Conservation (phyloP, 2,329 filamentous ascomycete genomes). For the Cryphonectria radicalis region DNA sequence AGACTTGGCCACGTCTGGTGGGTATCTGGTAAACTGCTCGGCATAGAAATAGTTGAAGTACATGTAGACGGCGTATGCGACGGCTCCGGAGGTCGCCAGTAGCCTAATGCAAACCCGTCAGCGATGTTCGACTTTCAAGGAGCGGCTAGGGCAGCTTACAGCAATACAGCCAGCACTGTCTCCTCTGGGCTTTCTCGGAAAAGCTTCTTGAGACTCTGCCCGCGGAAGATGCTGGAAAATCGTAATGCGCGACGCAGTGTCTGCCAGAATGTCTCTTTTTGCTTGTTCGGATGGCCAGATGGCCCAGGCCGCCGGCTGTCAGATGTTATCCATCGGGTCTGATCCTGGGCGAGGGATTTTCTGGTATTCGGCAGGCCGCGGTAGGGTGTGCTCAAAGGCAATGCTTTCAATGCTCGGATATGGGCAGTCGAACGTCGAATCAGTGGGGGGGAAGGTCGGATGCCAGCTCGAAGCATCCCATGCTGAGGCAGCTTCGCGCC, state of each 20-base stretch:
- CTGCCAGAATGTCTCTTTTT: conserved; percentile 9
- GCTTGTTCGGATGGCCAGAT: conserved; percentile 12
- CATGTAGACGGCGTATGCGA: conserved; percentile 45
- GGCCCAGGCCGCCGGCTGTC: conserved; percentile 1
- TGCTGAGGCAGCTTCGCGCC: conserved; percentile 21
- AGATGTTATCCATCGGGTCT: conserved; percentile 19
- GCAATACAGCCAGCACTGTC: conserved; percentile 45
- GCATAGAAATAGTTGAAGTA: conserved; percentile 62
- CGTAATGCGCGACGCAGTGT: conserved; percentile 24
- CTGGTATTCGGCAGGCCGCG: background rate
- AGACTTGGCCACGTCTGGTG: conserved; percentile 73
- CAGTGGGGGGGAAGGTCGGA: conserved; percentile 4
- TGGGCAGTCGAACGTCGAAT: background rate
- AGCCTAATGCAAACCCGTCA: conserved; percentile 42
- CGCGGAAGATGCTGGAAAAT: conserved; percentile 43
- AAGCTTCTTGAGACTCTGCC: conserved; percentile 43
- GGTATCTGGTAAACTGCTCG: conserved; percentile 61
- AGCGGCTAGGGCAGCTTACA: conserved; percentile 39
- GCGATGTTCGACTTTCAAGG: conserved; percentile 34
- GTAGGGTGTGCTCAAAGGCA: background rate
- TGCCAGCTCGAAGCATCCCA: conserved; percentile 23
- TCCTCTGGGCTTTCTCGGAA: conserved; percentile 50
- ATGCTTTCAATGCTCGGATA: background rate
- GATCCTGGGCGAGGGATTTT: background rate
- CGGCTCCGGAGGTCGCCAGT: conserved; percentile 38